A percentile compares a stretch with the other conserved stretches of the same genome.
Conservation (phyloP, 805 yeast species). For the Ogataea degrootiae region DNA sequence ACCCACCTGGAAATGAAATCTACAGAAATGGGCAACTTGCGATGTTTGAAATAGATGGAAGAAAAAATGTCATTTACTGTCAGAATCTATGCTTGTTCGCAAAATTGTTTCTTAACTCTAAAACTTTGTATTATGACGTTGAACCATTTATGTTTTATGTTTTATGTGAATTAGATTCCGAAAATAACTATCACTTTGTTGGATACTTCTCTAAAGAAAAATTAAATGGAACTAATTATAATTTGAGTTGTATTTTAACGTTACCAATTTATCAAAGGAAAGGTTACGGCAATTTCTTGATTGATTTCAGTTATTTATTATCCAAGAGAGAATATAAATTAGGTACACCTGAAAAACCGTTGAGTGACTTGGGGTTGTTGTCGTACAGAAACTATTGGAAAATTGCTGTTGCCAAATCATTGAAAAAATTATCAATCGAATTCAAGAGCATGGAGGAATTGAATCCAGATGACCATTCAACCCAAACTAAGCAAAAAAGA, state of each 20-base stretch:
- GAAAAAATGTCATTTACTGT: slow-evolving; percentile 75
- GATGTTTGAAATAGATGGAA: slow-evolving; percentile 90
- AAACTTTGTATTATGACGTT: slow-evolving; percentile 89
- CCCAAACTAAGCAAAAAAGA: slow-evolving; percentile 1
- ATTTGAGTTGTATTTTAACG: slow-evolving; percentile 86
- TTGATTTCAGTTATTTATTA: slow-evolving; percentile 82
- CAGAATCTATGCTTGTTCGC: slow-evolving; percentile 88
- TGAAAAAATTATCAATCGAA: slow-evolving; percentile 22
- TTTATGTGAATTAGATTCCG: slow-evolving; percentile 58
- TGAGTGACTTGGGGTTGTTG: slow-evolving; percentile 77
- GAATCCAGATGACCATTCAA: neutral
- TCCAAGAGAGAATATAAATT: slow-evolving; percentile 68
- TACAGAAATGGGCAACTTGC: slow-evolving; percentile 70
- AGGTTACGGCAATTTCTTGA: slow-evolving; percentile 85
- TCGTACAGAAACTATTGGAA: slow-evolving; percentile 90
- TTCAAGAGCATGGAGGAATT: neutral
- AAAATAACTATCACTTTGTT: slow-evolving; percentile 63
- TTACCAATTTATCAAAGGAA: slow-evolving; percentile 81
- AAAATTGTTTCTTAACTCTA: slow-evolving; percentile 83
- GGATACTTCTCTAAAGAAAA: slow-evolving; percentile 94
- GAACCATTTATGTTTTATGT: slow-evolving; percentile 92
- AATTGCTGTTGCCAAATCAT: slow-evolving; percentile 49
- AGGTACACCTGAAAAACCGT: slow-evolving; percentile 95
- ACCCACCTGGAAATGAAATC: slow-evolving; percentile 91
- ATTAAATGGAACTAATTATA: slow-evolving; percentile 68